A percentile compares a stretch with the other conserved stretches of the same genome.
These are phyloP conservation scores for Sclerotinia nivalis DNA, from an alignment of 2,329 filamentous ascomycete genomes.

Conservation along the genomic window DNA sequence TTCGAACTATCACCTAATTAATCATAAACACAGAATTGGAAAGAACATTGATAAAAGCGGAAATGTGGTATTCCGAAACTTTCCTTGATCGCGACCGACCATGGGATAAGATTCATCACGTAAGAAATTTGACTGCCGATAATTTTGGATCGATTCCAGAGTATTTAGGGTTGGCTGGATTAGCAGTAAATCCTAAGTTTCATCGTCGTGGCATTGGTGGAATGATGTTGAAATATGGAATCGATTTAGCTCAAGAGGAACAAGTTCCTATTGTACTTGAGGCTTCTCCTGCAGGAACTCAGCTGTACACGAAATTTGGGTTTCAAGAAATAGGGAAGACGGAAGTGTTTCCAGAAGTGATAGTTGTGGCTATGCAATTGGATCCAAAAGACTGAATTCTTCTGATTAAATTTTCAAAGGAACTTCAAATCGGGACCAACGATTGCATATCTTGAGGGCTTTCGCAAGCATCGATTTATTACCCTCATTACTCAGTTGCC, in stretches of 20 bases:
- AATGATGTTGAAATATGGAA: slow-evolving; percentile 16
- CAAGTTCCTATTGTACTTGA: slow-evolving; percentile 19
- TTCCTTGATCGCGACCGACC: slow-evolving; percentile 12
- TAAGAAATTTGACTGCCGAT: neutral
- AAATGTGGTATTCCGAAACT: slow-evolving; percentile 19
- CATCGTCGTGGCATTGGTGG: slow-evolving; percentile 23
- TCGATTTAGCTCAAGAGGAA: slow-evolving; percentile 18
- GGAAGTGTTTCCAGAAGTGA: slow-evolving; percentile 1
- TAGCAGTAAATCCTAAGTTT: slow-evolving; percentile 8
- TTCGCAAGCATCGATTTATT: neutral
- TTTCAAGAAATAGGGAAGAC: slow-evolving; percentile 9
- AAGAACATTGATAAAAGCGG: slow-evolving; percentile 1
- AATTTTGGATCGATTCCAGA: slow-evolving; percentile 18
- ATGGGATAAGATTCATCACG: slow-evolving; percentile 16
- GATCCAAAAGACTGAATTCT: slow-evolving; percentile 2
- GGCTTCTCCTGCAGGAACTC: slow-evolving; percentile 13
- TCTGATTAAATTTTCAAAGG: neutral
- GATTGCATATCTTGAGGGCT: neutral
- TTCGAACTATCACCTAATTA: neutral
- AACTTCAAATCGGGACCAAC: neutral
- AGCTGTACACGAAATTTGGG: slow-evolving; percentile 18
- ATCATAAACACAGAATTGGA: slow-evolving; percentile 13
- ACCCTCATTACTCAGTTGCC: neutral
- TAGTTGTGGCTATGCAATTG: slow-evolving; percentile 17
- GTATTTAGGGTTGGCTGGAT: neutral